phyloP scores from a whole-genome alignment of 2,329 filamentous ascomycete species.

The Fusarium illudens region DNA sequence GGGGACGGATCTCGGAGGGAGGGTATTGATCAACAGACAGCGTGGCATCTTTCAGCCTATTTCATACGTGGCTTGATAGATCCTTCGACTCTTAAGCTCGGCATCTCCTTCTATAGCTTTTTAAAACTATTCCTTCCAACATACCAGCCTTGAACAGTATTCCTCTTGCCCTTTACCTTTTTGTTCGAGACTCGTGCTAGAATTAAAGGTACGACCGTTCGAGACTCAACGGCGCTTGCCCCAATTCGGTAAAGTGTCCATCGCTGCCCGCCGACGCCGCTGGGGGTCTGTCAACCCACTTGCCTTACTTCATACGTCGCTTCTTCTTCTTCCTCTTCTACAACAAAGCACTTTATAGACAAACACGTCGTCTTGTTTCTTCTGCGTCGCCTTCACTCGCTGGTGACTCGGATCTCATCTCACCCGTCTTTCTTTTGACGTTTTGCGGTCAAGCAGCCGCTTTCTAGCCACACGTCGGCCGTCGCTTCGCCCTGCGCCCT shows the following conservation, averaged over 20 bases:
- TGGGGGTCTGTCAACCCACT: slow-evolving; percentile 29
- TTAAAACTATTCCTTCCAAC: neutral
- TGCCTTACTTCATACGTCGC: slow-evolving; percentile 35
- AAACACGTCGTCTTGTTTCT: neutral
- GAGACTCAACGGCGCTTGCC: slow-evolving; percentile 14
- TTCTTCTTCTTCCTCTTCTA: slow-evolving; percentile 27
- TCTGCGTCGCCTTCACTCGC: slow-evolving; percentile 24
- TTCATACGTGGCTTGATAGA: slow-evolving; percentile 4
- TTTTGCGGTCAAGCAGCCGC: neutral
- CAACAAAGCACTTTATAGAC: slow-evolving; percentile 6
- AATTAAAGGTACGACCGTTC: slow-evolving; percentile 28
- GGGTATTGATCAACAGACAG: slow-evolving; percentile 31
- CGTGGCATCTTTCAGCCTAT: slow-evolving; percentile 38
- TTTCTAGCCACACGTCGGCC: neutral
- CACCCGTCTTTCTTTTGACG: neutral
- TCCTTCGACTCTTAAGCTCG: slow-evolving; percentile 5
- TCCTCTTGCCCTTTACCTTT: neutral
- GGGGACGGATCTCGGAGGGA: slow-evolving; percentile 19
- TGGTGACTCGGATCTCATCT: neutral
- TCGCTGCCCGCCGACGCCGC: slow-evolving; percentile 33
- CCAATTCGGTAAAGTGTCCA: slow-evolving; percentile 17
- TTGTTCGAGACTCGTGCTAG: neutral
- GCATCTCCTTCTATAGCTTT: neutral
- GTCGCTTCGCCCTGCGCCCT: slow-evolving; percentile 1
- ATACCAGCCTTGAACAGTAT: neutral